These are phyloP conservation scores for Primulina huaijiensis DNA, from an alignment of 257 asterid species.

Conservation along the genomic window DNA sequence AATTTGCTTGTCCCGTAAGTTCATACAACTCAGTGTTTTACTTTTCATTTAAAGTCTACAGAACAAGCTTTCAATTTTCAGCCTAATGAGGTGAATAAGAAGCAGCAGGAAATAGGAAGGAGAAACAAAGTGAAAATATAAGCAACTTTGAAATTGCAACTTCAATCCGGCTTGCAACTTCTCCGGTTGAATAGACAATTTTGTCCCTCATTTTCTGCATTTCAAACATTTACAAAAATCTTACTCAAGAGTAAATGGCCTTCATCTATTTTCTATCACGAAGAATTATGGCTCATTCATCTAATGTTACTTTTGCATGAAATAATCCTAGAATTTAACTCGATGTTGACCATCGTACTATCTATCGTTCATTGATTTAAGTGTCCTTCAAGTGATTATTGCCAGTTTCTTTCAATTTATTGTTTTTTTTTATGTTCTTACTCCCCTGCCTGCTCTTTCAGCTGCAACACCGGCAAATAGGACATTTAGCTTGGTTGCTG, in stretches of 20 bases:
- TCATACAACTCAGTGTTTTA: background rate
- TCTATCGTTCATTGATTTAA: background rate
- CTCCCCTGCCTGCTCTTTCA: constrained; percentile 38
- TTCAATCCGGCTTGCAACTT: background rate
- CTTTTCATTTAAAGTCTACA: background rate
- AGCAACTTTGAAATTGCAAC: background rate
- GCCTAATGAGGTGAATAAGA: background rate
- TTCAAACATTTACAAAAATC: background rate
- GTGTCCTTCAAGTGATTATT: background rate
- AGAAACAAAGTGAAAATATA: background rate
- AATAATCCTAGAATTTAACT: too few relatives aligned
- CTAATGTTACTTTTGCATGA: background rate
- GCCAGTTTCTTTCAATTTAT: background rate
- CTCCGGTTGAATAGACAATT: background rate
- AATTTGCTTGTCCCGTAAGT: constrained; percentile 93
- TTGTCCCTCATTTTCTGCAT: background rate
- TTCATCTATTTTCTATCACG: background rate
- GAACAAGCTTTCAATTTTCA: background rate
- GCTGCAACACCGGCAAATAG: constrained; percentile 84
- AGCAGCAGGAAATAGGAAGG: background rate
- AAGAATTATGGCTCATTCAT: background rate
- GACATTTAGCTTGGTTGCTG: constrained; percentile 86
- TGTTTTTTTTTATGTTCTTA: background rate
- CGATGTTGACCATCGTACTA: background rate
- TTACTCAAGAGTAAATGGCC: background rate